Conservation (phyloP, 352 stramenopile genomes). For the Globisporangium solare region DNA sequence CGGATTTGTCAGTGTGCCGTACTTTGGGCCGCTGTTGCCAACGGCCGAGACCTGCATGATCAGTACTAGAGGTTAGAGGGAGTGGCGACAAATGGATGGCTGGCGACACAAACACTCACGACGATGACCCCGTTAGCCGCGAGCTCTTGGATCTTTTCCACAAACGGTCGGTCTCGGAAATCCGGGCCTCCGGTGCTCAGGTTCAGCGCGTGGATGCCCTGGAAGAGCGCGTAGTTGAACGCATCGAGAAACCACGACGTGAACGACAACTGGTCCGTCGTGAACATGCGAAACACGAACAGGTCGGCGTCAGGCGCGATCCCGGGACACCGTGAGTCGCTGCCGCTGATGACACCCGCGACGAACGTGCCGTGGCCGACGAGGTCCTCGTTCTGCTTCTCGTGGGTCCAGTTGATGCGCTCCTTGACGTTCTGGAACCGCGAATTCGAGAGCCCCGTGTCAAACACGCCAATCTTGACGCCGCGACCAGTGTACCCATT, state of each 20-base stretch:
- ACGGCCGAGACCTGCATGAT: slow-evolving; percentile 60
- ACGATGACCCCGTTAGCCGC: slow-evolving; percentile 75
- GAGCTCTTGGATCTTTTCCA: slow-evolving; percentile 86
- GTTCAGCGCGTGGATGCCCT: slow-evolving; percentile 79
- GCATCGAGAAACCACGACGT: slow-evolving; percentile 89
- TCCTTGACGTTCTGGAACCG: slow-evolving; percentile 61
- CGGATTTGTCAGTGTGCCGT: slow-evolving; percentile 81
- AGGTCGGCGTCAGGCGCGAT: slow-evolving; percentile 75
- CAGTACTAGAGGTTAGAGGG: too few relatives aligned
- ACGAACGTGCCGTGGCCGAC: slow-evolving; percentile 87
- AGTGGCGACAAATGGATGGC: not conserved
- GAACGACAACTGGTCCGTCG: slow-evolving; percentile 78
- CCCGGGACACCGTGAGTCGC: slow-evolving; percentile 56
- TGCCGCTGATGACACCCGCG: slow-evolving; percentile 61
- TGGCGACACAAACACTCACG: slow-evolving; percentile 18
- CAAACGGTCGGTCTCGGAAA: slow-evolving; percentile 81
- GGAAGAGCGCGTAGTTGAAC: slow-evolving; percentile 86
- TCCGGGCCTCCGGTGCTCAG: slow-evolving; percentile 82
- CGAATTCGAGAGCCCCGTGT: slow-evolving; percentile 66
- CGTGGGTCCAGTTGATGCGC: slow-evolving; percentile 86
- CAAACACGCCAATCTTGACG: slow-evolving; percentile 84
- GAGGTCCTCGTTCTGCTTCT: slow-evolving; percentile 65
- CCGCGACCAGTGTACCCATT: slow-evolving; percentile 58
- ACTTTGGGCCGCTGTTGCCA: slow-evolving; percentile 81
- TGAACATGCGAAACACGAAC: slow-evolving; percentile 86